Evolutionary conservation across 768 basidiomycete genomes (phyloP).

Genomic region (Tulasnella sp.): DNA sequence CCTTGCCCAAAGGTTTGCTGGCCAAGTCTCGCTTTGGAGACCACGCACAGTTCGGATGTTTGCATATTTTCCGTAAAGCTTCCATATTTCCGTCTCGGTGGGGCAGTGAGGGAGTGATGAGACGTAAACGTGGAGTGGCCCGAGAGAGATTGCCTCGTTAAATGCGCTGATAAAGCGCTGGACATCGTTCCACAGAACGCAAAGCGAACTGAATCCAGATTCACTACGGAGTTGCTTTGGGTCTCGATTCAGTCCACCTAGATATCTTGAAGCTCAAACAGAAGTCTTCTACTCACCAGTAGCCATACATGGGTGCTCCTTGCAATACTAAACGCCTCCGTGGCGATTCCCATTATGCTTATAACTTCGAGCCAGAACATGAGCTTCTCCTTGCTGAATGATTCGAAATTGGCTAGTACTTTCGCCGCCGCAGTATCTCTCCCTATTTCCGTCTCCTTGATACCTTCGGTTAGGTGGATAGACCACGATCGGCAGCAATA

Average conservation of each 20-base stretch:
- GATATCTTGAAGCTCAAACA: neutral
- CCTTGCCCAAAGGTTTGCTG: neutral
- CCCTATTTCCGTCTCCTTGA: neutral
- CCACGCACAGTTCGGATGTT: neutral
- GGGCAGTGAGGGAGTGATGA: neutral
- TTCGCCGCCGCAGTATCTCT: neutral
- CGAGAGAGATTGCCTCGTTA: neutral
- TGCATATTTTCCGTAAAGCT: neutral
- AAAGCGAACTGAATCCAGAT: neutral
- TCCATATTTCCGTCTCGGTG: neutral
- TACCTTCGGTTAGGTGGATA: neutral
- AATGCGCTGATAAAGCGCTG: neutral
- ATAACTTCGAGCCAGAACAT: neutral
- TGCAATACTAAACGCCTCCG: neutral
- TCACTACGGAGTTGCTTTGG: neutral
- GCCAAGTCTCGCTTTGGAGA: neutral
- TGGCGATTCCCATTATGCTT: neutral
- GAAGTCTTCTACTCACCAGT: neutral
- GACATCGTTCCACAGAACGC: neutral
- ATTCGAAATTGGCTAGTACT: neutral
- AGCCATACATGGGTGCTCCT: neutral
- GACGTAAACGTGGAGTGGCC: neutral
- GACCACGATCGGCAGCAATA: neutral
- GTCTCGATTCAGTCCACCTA: neutral
- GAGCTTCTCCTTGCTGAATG: neutral